These are phyloP conservation scores for Didymella lethalis DNA, from an alignment of 2,329 filamentous ascomycete species.

Conservation along the genomic window DNA sequence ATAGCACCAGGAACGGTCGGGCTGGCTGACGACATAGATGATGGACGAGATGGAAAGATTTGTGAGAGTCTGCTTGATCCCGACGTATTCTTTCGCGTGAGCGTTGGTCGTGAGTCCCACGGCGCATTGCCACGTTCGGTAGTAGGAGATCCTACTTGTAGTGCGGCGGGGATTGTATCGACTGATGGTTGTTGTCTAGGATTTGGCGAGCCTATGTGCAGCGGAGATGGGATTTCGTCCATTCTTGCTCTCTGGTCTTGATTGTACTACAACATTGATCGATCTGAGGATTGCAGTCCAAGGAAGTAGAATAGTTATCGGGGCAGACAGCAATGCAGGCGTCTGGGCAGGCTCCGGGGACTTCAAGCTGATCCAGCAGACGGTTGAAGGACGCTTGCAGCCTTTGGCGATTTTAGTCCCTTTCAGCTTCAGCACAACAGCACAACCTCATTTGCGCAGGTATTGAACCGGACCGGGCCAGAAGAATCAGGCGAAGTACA, in stretches of 20 bases:
- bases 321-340: no score
- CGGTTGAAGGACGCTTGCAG: conserved; percentile 28
- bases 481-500: neutral
- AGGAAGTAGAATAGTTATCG: no score
- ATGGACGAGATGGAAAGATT: conserved; percentile 47
- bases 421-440: conserved; percentile 28
- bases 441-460: neutral
- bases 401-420: conserved; percentile 21
- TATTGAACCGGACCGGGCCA: neutral
- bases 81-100: conserved; percentile 40
- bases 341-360: neutral
- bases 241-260: conserved; percentile 26
- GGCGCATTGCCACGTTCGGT: conserved; percentile 24
- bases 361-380: conserved; percentile 2
- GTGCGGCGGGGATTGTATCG: conserved; percentile 37
- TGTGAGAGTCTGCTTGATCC: conserved; percentile 48
- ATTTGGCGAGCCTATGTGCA: conserved; percentile 41
- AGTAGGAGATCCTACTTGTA: conserved; percentile 43
- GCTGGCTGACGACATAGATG: conserved; percentile 37
- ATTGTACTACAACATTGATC: neutral
- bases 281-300: no score
- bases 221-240: conserved; percentile 41
- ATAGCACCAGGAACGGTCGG: conserved; percentile 27
- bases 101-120: conserved; percentile 33
- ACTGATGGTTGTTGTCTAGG: conserved; percentile 30